Percentiles rank a stretch among this genome's conserved stretches.
Conservation (phyloP, 768 basidiomycete species). For the Tricholoma flavovirens region DNA sequence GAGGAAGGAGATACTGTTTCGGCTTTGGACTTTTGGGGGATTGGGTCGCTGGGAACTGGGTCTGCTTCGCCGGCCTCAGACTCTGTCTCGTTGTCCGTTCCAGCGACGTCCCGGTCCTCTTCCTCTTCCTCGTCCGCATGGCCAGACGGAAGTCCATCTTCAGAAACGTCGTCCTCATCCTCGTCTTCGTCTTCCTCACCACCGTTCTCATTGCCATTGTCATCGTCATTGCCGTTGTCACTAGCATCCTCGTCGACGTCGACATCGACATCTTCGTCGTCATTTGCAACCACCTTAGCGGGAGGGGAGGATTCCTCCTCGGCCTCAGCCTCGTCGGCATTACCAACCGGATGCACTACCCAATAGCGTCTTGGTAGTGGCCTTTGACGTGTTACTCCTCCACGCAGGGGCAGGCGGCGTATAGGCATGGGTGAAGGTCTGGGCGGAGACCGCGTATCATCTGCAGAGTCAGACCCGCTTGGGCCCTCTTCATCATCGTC, state of each 20-base stretch:
- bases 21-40: conserved; percentile 25
- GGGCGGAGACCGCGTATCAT: background rate
- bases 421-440: background rate
- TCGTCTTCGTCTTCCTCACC: conserved; percentile 13
- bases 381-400: background rate
- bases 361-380: background rate
- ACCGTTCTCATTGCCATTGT: conserved; percentile 12
- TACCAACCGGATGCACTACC: background rate
- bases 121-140: conserved; percentile 9
- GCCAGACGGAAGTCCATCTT: conserved; percentile 7
- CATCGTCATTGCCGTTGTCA: conserved; percentile 14
- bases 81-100: conserved; percentile 22
- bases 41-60: background rate
- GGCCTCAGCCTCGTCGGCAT: background rate
- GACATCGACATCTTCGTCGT: background rate
- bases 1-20: background rate
- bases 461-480: background rate
- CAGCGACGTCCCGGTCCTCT: background rate
- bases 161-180: conserved; percentile 12
- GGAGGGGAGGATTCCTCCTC: background rate
- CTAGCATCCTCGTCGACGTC: conserved; percentile 6
- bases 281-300: background rate
- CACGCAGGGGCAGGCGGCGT: background rate
- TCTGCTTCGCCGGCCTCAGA: conserved; percentile 17
- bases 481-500: background rate